Evolutionary conservation across 1,284 basidiomycete species (phyloP).

Genomic region (Apiotrichum brassicae): DNA sequence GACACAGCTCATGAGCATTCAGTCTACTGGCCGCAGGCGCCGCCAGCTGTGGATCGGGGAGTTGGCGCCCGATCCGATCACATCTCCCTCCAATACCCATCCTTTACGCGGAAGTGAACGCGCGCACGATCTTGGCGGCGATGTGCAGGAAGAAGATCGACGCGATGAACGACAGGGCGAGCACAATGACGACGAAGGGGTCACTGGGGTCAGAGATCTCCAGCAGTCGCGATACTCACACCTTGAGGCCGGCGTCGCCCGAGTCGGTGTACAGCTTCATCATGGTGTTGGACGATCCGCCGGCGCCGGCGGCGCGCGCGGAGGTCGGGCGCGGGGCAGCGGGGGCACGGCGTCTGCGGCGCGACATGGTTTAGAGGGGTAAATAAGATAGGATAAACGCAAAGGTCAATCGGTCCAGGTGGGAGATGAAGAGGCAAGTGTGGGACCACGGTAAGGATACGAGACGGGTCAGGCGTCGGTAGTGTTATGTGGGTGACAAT

Average conservation of each 20-base stretch:
- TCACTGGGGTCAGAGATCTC: slow-evolving; percentile 55
- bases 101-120: slow-evolving; percentile 67
- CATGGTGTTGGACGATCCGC: slow-evolving; percentile 96
- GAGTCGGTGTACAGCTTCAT: slow-evolving; percentile 92
- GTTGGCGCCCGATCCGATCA: neutral
- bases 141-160: slow-evolving; percentile 99
- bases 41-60: neutral
- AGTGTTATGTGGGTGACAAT: too few species aligned
- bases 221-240: slow-evolving; percentile 57
- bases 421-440: too few species aligned
- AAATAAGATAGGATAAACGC: too few species aligned
- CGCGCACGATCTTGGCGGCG: slow-evolving; percentile 86
- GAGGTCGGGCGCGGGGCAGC: slow-evolving; percentile 76
- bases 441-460: too few species aligned
- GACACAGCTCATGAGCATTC: too few species aligned
- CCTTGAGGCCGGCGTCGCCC: slow-evolving; percentile 90
- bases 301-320: slow-evolving; percentile 84
- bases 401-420: too few species aligned
- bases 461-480: too few species aligned
- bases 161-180: slow-evolving; percentile 95
- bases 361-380: too few species aligned
- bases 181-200: slow-evolving; percentile 93
- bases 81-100: neutral
- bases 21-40: too few species aligned
- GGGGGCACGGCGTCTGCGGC: slow-evolving; percentile 71